Conservation (phyloP, 768 basidiomycete species). For the Clitopilus passeckerianus region DNA sequence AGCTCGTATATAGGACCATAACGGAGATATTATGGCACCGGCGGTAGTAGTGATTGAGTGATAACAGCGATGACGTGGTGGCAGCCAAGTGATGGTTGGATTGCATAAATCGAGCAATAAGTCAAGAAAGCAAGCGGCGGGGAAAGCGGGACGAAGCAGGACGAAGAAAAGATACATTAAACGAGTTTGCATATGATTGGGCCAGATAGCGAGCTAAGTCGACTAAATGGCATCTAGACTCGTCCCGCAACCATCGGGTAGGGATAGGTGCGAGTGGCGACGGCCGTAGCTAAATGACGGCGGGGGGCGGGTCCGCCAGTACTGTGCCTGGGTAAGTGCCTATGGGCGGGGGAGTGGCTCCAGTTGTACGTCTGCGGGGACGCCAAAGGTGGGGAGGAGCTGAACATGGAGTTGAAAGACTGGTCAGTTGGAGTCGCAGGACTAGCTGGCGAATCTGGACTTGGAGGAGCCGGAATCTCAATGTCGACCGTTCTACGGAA, state of each 20-base stretch:
- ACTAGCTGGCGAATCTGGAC: slow-evolving; percentile 22
- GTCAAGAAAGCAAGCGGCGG: background rate
- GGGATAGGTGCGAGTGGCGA: background rate
- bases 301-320: background rate
- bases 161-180: slow-evolving; percentile 1
- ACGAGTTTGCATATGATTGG: background rate
- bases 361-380: slow-evolving; percentile 58
- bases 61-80: slow-evolving; percentile 4
- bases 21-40: slow-evolving; percentile 1
- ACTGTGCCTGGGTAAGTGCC: background rate
- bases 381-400: slow-evolving; percentile 51
- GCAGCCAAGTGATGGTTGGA: background rate
- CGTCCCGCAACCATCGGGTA: background rate
- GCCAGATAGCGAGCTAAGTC: background rate
- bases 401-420: slow-evolving; percentile 18
- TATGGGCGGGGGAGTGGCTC: slow-evolving; percentile 18
- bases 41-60: slow-evolving; percentile 2
- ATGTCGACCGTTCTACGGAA: slow-evolving; percentile 25
- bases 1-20: slow-evolving; percentile 3
- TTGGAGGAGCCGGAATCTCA: slow-evolving; percentile 19
- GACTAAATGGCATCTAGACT: background rate
- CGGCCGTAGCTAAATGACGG: background rate
- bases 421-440: slow-evolving; percentile 20
- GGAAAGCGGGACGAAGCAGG: background rate
- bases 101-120: slow-evolving; percentile 12